Conservation (phyloP, 345 rosid genomes). For the Brassica napus region DNA sequence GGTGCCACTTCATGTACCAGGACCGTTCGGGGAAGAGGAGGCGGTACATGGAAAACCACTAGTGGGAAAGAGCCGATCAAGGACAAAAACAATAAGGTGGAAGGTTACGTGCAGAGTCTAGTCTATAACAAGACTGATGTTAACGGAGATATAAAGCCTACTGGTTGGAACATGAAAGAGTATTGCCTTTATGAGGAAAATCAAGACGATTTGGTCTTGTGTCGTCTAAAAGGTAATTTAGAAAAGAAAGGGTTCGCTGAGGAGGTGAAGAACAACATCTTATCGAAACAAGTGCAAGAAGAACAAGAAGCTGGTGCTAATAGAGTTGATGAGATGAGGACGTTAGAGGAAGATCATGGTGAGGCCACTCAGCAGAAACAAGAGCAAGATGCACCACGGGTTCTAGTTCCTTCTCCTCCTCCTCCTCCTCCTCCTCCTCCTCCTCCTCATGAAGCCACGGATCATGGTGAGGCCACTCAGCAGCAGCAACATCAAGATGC, state of each 20-base stretch:
- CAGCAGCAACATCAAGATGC: too few relatives aligned
- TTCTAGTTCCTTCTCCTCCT: background rate
- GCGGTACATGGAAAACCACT: background rate
- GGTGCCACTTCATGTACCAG: background rate
- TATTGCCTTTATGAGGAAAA: background rate
- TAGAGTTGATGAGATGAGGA: background rate
- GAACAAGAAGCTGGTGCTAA: background rate
- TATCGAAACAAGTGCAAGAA: background rate
- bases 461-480: too few relatives aligned
- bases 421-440: too few relatives aligned
- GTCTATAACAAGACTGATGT: background rate
- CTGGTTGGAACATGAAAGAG: background rate
- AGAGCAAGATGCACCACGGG: background rate
- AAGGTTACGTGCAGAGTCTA: background rate
- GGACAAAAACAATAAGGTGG: background rate
- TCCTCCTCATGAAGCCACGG: too few relatives aligned
- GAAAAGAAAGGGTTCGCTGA: background rate
- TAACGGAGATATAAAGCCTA: background rate
- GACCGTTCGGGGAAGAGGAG: background rate
- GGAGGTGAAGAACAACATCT: background rate
- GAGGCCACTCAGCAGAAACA: background rate
- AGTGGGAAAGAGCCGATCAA: background rate
- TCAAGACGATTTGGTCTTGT: background rate
- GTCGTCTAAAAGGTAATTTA: background rate
- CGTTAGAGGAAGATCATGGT: background rate